Evolutionary conservation across 2,329 filamentous ascomycete genomes (phyloP), one percentile per base, ranked within the genome.

Genomic region (Trichothecium roseum): DNA sequence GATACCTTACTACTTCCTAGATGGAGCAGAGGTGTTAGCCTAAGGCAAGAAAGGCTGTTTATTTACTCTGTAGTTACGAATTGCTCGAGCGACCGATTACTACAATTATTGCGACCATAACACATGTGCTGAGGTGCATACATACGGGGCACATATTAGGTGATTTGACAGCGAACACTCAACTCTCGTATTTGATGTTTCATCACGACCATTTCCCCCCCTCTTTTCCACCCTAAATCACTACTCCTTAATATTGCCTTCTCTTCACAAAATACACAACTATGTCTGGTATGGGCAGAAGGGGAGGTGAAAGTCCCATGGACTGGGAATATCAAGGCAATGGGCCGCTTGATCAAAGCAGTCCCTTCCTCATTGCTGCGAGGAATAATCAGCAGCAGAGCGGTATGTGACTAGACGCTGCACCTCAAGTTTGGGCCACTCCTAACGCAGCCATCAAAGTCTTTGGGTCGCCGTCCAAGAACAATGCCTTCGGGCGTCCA

Each of bases 261-360:
- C 15, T 17, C 13, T 14, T 8, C 32, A 18, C n/a, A 18, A 8
- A 28, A 28, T 30, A 8, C 17, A 8, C 24, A 16, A 30, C 9
- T 26, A 30, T 16, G 17, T 12, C 30, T 12, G 22, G 36, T 45
- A 76, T 72, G 65, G 64, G 73, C 36, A 63, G 64, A 44, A 63
- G 76, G 47, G 74, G 68, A 2, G 69, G 63, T 43, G 74, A 79
- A 55, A 63, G 71, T 41, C 74, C 63, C 42, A 81, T 81, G 76
- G 76, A 80, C 47, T 81, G 72, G 71, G 72, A 80, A 51, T 80
- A 75, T 52, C 68, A 78, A 46, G 65, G 63, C 41, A 55, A 60
- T 32, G 73, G 68, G 2, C 74, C 73, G 14, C 55, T 74, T 40
- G 76, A 80, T 55, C 66, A 66, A 14, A 73, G 71, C 8, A 78